A percentile compares a stretch with the other conserved stretches of the same genome.
Conservation (phyloP, 2,329 filamentous ascomycete genomes). For the Madurella mycetomatis region DNA sequence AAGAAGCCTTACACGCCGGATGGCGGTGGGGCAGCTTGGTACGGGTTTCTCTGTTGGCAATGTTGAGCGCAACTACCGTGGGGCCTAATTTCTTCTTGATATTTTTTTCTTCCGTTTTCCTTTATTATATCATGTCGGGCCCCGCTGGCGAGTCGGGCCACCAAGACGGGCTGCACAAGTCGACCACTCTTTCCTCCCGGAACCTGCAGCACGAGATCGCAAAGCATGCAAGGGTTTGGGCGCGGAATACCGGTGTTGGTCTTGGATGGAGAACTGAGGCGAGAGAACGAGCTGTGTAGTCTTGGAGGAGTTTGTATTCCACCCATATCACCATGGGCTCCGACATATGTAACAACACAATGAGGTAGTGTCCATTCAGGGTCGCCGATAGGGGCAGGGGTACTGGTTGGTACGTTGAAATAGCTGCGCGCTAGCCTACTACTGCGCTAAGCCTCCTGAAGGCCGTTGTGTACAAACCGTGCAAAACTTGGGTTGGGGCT, state of each 20-base stretch:
- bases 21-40: conserved; percentile 1
- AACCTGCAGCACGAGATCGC: neutral
- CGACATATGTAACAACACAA: conserved; percentile 21
- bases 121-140: neutral
- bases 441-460: neutral
- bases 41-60: conserved; percentile 11
- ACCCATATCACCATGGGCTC: neutral
- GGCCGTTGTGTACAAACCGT: neutral
- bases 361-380: neutral
- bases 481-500: too few relatives aligned
- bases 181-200: neutral
- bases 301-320: neutral
- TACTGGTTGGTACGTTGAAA: neutral
- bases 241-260: conserved; percentile 2
- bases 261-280: neutral
- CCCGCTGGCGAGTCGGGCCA: neutral
- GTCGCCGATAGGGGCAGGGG: neutral
- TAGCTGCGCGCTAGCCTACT: neutral
- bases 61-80: conserved; percentile 1
- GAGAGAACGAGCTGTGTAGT: neutral
- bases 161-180: neutral
- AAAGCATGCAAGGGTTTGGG: neutral
- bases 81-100: neutral
- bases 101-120: too few relatives aligned
- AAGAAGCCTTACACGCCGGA: conserved; percentile 1